Conservation (phyloP, 208 protist species). For the Acanthamoeba royreba region DNA sequence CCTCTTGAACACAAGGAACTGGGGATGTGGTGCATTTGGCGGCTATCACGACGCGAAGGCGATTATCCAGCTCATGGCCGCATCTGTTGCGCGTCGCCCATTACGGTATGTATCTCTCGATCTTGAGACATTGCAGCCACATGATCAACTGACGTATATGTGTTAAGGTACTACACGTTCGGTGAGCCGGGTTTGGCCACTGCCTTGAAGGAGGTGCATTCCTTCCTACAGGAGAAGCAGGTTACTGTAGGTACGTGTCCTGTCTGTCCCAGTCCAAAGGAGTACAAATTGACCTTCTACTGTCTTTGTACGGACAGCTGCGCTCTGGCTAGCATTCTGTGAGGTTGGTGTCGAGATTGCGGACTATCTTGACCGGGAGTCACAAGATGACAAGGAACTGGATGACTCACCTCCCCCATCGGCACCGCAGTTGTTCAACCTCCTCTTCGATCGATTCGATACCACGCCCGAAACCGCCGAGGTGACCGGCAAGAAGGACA, state of each 20-base stretch:
- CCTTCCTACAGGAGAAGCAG: not conserved
- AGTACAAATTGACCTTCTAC: no score
- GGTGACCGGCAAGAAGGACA: not conserved
- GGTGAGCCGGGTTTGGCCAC: not conserved
- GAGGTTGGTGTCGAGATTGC: not conserved
- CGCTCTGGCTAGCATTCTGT: not conserved
- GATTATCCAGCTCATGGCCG: slow-evolving; percentile 39
- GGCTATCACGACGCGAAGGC: slow-evolving; percentile 11
- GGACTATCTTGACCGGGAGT: not conserved
- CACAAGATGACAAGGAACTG: not conserved
- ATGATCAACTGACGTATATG: no score
- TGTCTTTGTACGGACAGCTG: not conserved
- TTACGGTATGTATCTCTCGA: no score
- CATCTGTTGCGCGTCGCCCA: not conserved
- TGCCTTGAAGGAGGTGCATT: not conserved
- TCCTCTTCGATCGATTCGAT: no score
- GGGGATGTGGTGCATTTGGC: slow-evolving; percentile 44
- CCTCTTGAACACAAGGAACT: not conserved
- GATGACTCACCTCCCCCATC: not conserved
- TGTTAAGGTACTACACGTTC: slow-evolving; percentile 22
- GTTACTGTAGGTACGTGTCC: not conserved
- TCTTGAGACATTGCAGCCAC: no score
- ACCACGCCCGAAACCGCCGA: no score
- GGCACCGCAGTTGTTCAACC: not conserved
- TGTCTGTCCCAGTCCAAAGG: no score